phyloP scores from a whole-genome alignment of 345 rosid genomes.

The Litchi chinensis region DNA sequence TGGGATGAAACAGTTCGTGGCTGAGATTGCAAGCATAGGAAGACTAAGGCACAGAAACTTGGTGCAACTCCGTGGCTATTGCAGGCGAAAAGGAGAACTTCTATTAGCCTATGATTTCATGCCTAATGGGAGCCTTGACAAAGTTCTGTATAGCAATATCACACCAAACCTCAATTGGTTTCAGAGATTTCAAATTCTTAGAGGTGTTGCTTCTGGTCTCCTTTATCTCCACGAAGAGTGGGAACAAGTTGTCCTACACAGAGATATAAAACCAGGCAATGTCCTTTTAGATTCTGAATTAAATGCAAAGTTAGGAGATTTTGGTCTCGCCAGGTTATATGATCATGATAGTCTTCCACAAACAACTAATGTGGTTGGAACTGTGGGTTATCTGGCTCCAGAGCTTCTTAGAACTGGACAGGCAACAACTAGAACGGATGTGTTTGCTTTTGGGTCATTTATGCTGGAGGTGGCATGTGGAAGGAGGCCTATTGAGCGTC shows the following conservation, averaged over 20 bases:
- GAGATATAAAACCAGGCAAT: conserved; percentile 52
- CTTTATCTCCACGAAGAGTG: conserved; percentile 49
- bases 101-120: conserved; percentile 54
- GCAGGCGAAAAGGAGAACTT: conserved; percentile 40
- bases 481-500: conserved; percentile 41
- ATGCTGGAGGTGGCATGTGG: conserved; percentile 57
- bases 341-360: conserved; percentile 42
- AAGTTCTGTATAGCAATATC: conserved; percentile 25
- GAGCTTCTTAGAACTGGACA: conserved; percentile 43
- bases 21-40: conserved; percentile 29
- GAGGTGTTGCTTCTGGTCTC: conserved; percentile 40
- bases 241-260: conserved; percentile 49
- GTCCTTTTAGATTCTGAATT: conserved; percentile 42
- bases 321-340: conserved; percentile 49
- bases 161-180: conserved; percentile 33
- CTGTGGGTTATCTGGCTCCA: conserved; percentile 49
- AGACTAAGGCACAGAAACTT: conserved; percentile 41
- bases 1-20: conserved; percentile 49
- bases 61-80: conserved; percentile 50
- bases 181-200: conserved; percentile 45
- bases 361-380: conserved; percentile 46
- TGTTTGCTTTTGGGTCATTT: conserved; percentile 49
- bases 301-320: conserved; percentile 49
- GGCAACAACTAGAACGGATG: conserved; percentile 44
- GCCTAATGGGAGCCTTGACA: conserved; percentile 50